Base-by-base conservation (phyloP, 306 rosid species). In the Cicer pinnatifidum region DNA sequence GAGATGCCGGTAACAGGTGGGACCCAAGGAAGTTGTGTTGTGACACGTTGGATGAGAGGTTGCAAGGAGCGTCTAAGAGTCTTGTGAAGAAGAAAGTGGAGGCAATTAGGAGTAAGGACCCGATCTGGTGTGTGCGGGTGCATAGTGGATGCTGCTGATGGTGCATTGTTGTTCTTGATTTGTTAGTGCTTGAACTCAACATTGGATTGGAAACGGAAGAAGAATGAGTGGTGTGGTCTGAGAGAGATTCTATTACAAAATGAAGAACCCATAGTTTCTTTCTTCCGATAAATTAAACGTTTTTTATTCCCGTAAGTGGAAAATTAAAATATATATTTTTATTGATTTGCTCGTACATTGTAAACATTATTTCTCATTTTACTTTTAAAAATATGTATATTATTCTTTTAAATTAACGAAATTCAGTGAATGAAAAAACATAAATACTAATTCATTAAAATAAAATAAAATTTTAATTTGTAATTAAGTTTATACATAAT, bases 51-150 rank as follows among this genome's bases (percentile, higher is more conserved):
- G 41, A 6, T n/a, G 85, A 54, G 37, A 60, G 17, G 80, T 20
- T 33, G 76, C 82, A 86, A 17, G 93, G 84, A 51, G 77, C 37
- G 69, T 87, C 79, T 63, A 90, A 69, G 78, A 86, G 82, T 67
- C 90, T 83, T 11, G 90, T 82, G 71, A 89, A 35, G 88, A 91
- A 86, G 91, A 91, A 88, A 74, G 95, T 87, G 57, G 85, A 16
- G 5, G 75, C 75, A 19, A 91, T 83, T 7, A 94, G 64, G 71
- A 89, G 72, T 64, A 94, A 79, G 64, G 95, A 77, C 13, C 89
- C 97, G 85, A 91, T 87, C 91, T 88, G 97, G 80, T 87, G 97
- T 1, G 86, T 83, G 82, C 97, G 90, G 43, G 92, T 85, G 90
- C 98, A 94, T 1, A 60, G 83, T 3, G 83, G 78, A 19, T 78